Percentiles rank a stretch among this genome's conserved stretches.
These are phyloP conservation scores for Pseudocercospora macadamiae DNA, from an alignment of 2,329 filamentous ascomycete genomes.

Conservation along the genomic window DNA sequence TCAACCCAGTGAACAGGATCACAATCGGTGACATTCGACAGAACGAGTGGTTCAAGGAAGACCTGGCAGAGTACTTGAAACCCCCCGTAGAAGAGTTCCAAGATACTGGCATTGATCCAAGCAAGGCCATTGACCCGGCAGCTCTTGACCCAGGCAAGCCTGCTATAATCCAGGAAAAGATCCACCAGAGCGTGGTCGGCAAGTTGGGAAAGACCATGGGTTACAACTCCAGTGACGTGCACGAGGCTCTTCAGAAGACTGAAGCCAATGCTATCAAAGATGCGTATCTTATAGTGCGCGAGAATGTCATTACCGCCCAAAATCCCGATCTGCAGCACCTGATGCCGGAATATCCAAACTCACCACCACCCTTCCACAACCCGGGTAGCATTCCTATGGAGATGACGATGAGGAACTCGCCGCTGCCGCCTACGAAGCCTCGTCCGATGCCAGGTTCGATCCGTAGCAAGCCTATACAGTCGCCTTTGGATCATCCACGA, in stretches of 20 bases:
- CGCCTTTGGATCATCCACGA: slow-evolving; percentile 43
- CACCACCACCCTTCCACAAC: slow-evolving; percentile 25
- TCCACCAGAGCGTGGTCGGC: slow-evolving; percentile 89
- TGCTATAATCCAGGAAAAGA: slow-evolving; percentile 78
- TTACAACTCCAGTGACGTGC: slow-evolving; percentile 91
- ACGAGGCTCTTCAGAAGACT: slow-evolving; percentile 86
- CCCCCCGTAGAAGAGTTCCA: slow-evolving; percentile 89
- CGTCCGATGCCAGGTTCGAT: slow-evolving; percentile 36
- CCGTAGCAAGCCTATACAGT: slow-evolving; percentile 17
- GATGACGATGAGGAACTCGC: too few species aligned
- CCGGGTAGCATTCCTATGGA: slow-evolving; percentile 12
- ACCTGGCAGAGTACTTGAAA: slow-evolving; percentile 83
- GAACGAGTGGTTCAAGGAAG: slow-evolving; percentile 91
- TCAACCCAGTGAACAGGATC: slow-evolving; percentile 91
- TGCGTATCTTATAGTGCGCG: slow-evolving; percentile 94
- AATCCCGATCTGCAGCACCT: slow-evolving; percentile 62
- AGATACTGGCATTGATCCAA: slow-evolving; percentile 90
- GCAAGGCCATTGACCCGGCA: slow-evolving; percentile 83
- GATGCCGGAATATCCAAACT: slow-evolving; percentile 54
- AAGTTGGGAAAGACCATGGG: slow-evolving; percentile 99
- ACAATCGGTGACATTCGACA: slow-evolving; percentile 91
- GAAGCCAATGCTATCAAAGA: slow-evolving; percentile 99
- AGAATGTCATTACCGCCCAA: slow-evolving; percentile 95
- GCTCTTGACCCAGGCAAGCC: slow-evolving; percentile 80
- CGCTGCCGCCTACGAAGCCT: slow-evolving; percentile 34